Evolutionary conservation across 2,329 filamentous ascomycete genomes (phyloP).

Genomic region (Trichocomaceae sp.): DNA sequence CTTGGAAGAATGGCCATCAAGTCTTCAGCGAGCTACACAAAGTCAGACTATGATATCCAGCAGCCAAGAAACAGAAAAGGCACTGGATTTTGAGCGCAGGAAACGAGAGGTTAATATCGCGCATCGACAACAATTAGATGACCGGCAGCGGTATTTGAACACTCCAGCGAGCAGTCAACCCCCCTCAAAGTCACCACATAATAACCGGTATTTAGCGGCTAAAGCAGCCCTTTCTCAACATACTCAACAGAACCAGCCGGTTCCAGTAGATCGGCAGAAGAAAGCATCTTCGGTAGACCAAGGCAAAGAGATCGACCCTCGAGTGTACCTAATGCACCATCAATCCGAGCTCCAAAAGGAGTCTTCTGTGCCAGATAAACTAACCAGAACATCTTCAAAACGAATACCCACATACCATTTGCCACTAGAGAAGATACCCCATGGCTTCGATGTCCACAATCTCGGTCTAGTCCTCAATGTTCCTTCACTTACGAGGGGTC

Average conservation of each 20-base stretch:
- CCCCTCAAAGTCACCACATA: slow-evolving; percentile 23
- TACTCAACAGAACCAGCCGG: background rate
- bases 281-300: background rate
- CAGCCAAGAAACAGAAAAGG: slow-evolving; percentile 14
- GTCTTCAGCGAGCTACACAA: slow-evolving; percentile 16
- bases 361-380: background rate
- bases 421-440: slow-evolving; percentile 25
- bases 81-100: slow-evolving; percentile 34
- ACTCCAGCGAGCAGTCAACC: slow-evolving; percentile 7
- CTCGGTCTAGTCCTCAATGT: slow-evolving; percentile 14
- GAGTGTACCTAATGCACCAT: slow-evolving; percentile 26
- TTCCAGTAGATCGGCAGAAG: background rate
- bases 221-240: slow-evolving; percentile 19
- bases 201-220: slow-evolving; percentile 27
- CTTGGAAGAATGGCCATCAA: slow-evolving; percentile 21
- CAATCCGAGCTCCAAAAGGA: slow-evolving; percentile 3
- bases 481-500: background rate
- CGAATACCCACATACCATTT: slow-evolving; percentile 21
- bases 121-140: slow-evolving; percentile 19
- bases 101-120: slow-evolving; percentile 30
- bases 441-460: slow-evolving; percentile 20
- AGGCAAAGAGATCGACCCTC: slow-evolving; percentile 22
- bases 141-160: background rate
- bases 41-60: background rate
- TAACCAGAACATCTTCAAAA: slow-evolving; percentile 9